Evolutionary conservation across 257 asterid species (phyloP).

Genomic region (Anisodus tanguticus): DNA sequence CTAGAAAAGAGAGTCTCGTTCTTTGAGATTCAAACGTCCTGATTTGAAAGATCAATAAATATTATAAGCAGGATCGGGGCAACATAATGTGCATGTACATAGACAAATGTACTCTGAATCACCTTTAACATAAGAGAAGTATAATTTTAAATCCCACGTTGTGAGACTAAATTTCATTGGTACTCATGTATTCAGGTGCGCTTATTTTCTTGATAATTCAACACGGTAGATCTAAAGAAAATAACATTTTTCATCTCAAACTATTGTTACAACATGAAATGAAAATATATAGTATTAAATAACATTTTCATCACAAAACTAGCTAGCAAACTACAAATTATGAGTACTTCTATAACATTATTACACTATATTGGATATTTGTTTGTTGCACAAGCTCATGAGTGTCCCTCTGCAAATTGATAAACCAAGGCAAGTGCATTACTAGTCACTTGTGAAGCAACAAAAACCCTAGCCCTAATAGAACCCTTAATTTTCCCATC

Average conservation of each 20-base stretch:
- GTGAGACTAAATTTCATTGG: neutral
- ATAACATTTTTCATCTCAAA: too few relatives aligned
- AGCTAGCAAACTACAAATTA: neutral
- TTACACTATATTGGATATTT: neutral
- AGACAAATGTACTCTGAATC: neutral
- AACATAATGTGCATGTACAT: too few relatives aligned
- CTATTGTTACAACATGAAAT: neutral
- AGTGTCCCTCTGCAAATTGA: constrained; percentile 59
- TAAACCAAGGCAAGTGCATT: constrained; percentile 72
- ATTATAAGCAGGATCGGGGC: too few relatives aligned
- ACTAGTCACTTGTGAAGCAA: constrained; percentile 70
- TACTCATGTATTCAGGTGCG: neutral
- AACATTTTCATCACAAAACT: neutral
- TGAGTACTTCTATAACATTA: neutral
- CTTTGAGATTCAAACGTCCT: neutral
- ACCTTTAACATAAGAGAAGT: too few relatives aligned
- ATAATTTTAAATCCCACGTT: too few relatives aligned
- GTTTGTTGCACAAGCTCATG: neutral
- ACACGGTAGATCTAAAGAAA: too few relatives aligned
- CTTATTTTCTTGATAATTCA: neutral
- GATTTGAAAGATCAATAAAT: too few relatives aligned
- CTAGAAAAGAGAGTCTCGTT: neutral
- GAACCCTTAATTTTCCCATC: constrained; percentile 56
- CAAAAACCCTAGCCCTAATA: constrained; percentile 58
- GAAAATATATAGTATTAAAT: neutral